Evolutionary conservation across 257 asterid genomes (phyloP).

Genomic region (Anisodus acutangulus): DNA sequence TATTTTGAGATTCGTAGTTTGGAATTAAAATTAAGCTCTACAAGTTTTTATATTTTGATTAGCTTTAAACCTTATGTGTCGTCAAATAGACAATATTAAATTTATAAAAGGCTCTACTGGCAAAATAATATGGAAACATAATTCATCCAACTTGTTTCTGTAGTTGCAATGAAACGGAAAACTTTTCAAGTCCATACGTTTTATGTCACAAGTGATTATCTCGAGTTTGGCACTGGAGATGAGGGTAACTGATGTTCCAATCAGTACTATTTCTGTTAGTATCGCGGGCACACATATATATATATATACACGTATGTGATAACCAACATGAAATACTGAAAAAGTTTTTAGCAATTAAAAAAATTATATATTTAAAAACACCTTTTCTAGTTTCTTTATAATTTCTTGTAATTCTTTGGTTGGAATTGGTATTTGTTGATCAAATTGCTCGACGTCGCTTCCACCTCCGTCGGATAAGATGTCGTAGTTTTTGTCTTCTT

Average conservation of each 20-base stretch:
- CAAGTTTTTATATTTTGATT: background rate
- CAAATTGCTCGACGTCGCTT: too few species aligned
- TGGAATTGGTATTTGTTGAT: too few species aligned
- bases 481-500: too few species aligned
- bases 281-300: too few species aligned
- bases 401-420: too few species aligned
- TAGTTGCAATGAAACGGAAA: background rate
- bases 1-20: background rate
- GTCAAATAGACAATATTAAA: background rate
- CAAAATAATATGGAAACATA: background rate
- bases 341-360: too few species aligned
- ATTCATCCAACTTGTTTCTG: constrained; percentile 13
- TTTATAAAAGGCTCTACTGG: background rate
- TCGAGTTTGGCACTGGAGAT: background rate
- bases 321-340: too few species aligned
- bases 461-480: too few species aligned
- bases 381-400: too few species aligned
- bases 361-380: too few species aligned
- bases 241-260: background rate
- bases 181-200: background rate
- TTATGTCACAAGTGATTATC: background rate
- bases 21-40: background rate
- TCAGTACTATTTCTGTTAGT: background rate
- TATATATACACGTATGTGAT: background rate
- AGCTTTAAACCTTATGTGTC: background rate